A percentile compares a stretch with the other conserved stretches of the same genome.
Conservation (phyloP, 2,329 filamentous ascomycete genomes). For the Amylocarpus encephaloides region DNA sequence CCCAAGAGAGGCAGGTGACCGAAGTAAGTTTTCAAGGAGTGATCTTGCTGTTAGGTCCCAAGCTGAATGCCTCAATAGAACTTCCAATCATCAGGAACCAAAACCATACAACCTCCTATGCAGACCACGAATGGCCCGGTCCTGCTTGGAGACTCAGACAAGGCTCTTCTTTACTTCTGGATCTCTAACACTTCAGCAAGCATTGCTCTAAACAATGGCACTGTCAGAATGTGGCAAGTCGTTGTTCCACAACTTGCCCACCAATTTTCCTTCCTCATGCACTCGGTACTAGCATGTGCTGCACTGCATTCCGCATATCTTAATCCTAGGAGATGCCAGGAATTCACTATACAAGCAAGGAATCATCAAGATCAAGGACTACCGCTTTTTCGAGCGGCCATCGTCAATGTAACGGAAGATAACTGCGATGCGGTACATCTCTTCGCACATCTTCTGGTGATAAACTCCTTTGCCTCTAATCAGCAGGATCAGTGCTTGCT, state of each 20-base stretch:
- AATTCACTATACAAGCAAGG: constrained; percentile 10
- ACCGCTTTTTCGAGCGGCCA: constrained; percentile 12
- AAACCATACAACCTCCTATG: too few species aligned
- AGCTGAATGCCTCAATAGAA: too few species aligned
- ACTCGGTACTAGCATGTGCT: constrained; percentile 34
- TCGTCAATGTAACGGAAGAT: constrained; percentile 5
- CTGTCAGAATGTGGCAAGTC: constrained; percentile 29
- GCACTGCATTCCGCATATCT: constrained; percentile 10
- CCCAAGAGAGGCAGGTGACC: not conserved
- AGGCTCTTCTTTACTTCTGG: constrained; percentile 20
- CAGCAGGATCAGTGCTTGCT: constrained; percentile 16
- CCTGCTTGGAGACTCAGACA: not conserved
- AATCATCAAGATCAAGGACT: constrained; percentile 13
- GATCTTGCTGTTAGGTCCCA: not conserved
- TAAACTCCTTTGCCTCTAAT: constrained; percentile 17
- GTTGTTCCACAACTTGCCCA: constrained; percentile 33
- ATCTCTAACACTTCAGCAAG: constrained; percentile 18
- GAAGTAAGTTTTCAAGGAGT: not conserved
- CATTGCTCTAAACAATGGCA: constrained; percentile 11
- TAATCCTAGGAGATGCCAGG: not conserved
- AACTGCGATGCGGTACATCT: constrained; percentile 15
- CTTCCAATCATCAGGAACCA: too few species aligned
- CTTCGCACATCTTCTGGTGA: constrained; percentile 17
- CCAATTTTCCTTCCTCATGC: constrained; percentile 33
- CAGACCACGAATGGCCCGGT: not conserved